phyloP scores from a whole-genome alignment of 2,329 filamentous ascomycete species.

The Myriosclerotinia duriaeana region DNA sequence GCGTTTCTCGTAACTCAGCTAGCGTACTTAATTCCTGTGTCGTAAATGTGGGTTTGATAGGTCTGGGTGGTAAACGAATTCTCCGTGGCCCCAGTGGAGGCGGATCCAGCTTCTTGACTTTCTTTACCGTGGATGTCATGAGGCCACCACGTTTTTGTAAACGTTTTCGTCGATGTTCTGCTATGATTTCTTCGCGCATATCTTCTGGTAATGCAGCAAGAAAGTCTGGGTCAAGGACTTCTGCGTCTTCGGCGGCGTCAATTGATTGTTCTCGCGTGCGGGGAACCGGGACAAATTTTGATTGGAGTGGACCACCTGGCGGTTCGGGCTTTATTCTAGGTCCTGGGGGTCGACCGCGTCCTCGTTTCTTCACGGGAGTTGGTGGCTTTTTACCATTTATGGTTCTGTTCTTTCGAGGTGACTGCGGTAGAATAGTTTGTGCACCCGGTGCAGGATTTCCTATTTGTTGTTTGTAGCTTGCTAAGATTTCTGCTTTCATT shows the following conservation, averaged over 20 bases:
- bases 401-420: slow-evolving; percentile 56
- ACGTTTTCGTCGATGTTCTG: slow-evolving; percentile 65
- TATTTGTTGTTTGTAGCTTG: slow-evolving; percentile 56
- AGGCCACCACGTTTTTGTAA: slow-evolving; percentile 52
- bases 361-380: slow-evolving; percentile 65
- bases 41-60: slow-evolving; percentile 61
- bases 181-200: slow-evolving; percentile 73
- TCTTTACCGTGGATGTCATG: slow-evolving; percentile 33
- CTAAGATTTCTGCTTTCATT: slow-evolving; percentile 79
- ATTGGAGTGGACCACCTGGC: slow-evolving; percentile 19
- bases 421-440: slow-evolving; percentile 44
- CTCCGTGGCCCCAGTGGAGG: slow-evolving; percentile 36
- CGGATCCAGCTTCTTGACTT: slow-evolving; percentile 30
- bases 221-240: slow-evolving; percentile 56
- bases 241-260: slow-evolving; percentile 66
- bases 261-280: slow-evolving; percentile 50
- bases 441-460: slow-evolving; percentile 30
- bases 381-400: slow-evolving; percentile 29
- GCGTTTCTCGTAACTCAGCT: slow-evolving; percentile 68
- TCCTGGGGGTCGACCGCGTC: slow-evolving; percentile 44
- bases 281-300: slow-evolving; percentile 12
- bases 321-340: slow-evolving; percentile 31
- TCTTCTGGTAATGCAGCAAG: slow-evolving; percentile 81
- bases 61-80: slow-evolving; percentile 50
- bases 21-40: slow-evolving; percentile 54